These are phyloP conservation scores for Candida montana DNA, from an alignment of 805 yeast genomes.

Conservation along the genomic window DNA sequence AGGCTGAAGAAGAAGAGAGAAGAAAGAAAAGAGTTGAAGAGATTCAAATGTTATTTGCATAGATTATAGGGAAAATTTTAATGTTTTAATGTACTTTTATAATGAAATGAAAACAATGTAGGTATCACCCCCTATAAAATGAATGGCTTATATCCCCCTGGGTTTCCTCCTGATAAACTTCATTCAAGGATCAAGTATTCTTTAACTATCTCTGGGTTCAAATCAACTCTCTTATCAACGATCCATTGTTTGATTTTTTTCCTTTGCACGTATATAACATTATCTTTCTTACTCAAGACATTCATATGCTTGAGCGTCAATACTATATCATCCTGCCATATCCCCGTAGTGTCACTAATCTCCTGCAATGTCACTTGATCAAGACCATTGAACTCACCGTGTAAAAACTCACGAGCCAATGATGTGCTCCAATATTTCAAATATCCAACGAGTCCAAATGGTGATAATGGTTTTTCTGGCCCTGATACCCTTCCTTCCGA, in stretches of 20 bases:
- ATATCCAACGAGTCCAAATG: slow-evolving; percentile 72
- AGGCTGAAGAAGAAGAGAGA: slow-evolving; percentile 70
- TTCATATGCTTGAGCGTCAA: slow-evolving; percentile 54
- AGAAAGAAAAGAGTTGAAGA: slow-evolving; percentile 67
- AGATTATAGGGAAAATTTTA: too few species aligned
- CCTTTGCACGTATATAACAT: slow-evolving; percentile 14
- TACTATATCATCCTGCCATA: slow-evolving; percentile 56
- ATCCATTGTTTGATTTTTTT: slow-evolving; percentile 14
- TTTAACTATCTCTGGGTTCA: slow-evolving; percentile 6
- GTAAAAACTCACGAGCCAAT: slow-evolving; percentile 38
- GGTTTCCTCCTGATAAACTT: too few species aligned
- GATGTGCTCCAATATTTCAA: slow-evolving; percentile 67
- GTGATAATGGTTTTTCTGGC: slow-evolving; percentile 88
- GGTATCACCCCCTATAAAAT: too few species aligned
- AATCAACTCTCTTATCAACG: slow-evolving; percentile 11
- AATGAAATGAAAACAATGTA: too few species aligned
- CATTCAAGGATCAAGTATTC: slow-evolving; percentile 5
- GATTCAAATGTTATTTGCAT: slow-evolving; percentile 56
- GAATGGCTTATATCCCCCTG: too few species aligned
- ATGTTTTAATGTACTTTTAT: too few species aligned
- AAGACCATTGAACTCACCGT: slow-evolving; percentile 32
- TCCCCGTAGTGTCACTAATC: slow-evolving; percentile 54
- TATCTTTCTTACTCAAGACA: slow-evolving; percentile 30
- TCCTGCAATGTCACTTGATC: slow-evolving; percentile 38
- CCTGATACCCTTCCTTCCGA: slow-evolving; percentile 67